phyloP scores from a whole-genome alignment of 768 basidiomycete species.

The Dacryopinax primogenitus region DNA sequence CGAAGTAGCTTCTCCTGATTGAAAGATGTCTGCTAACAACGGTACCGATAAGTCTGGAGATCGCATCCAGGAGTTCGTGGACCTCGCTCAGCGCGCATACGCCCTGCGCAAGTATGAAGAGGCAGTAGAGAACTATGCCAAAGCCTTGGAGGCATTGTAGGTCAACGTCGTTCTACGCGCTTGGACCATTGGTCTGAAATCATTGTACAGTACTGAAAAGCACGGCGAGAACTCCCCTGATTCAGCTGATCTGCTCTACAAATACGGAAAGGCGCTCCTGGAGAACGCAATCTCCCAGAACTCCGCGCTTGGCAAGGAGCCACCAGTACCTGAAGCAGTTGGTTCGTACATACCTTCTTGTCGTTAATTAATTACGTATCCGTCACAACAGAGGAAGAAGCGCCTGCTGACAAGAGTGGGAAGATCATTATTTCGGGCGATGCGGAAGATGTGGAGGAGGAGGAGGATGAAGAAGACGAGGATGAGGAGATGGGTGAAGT shows the following conservation, averaged over 20 bases:
- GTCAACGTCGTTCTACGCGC: slow-evolving; percentile 28
- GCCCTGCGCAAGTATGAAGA: slow-evolving; percentile 77
- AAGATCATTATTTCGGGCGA: slow-evolving; percentile 1
- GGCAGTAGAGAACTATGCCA: slow-evolving; percentile 71
- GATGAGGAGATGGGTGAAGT: slow-evolving; percentile 39
- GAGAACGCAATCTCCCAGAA: slow-evolving; percentile 82
- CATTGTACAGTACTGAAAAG: slow-evolving; percentile 46
- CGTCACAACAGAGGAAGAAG: slow-evolving; percentile 4
- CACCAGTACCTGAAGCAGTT: slow-evolving; percentile 29
- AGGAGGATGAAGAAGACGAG: slow-evolving; percentile 59
- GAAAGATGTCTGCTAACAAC: neutral
- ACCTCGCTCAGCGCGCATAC: slow-evolving; percentile 77
- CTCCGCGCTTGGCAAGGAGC: slow-evolving; percentile 82
- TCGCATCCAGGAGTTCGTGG: slow-evolving; percentile 45
- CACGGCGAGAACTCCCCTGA: slow-evolving; percentile 71
- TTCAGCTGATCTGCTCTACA: slow-evolving; percentile 76
- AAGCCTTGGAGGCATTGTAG: slow-evolving; percentile 70
- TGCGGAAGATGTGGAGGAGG: slow-evolving; percentile 26
- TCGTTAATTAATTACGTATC: neutral
- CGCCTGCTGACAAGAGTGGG: slow-evolving; percentile 11
- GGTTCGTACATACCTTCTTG: neutral
- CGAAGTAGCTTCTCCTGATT: slow-evolving; percentile 18
- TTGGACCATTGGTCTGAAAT: neutral
- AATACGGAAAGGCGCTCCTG: slow-evolving; percentile 84
- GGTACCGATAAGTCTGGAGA: neutral